These are phyloP conservation scores for Suillus lakei DNA, from an alignment of 768 basidiomycete species.

Conservation along the genomic window DNA sequence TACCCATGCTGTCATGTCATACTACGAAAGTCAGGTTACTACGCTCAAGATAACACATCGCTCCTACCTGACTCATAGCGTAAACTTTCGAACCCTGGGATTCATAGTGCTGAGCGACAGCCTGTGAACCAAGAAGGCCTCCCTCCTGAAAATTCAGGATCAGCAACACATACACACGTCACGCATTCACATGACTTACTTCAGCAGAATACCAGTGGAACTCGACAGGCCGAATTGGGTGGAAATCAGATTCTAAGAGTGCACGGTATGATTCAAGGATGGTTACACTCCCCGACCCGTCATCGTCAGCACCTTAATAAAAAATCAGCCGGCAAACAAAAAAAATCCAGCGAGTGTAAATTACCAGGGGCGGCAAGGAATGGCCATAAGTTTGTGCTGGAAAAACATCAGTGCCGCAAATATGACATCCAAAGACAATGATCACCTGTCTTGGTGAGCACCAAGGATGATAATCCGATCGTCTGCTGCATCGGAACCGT, in stretches of 20 bases:
- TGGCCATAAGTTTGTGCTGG: slow-evolving; percentile 77
- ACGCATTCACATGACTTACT: slow-evolving; percentile 22
- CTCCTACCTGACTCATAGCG: slow-evolving; percentile 37
- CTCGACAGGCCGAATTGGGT: slow-evolving; percentile 47
- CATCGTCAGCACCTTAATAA: slow-evolving; percentile 44
- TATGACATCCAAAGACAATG: slow-evolving; percentile 11
- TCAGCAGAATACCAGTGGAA: slow-evolving; percentile 57
- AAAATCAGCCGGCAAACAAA: neutral
- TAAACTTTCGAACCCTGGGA: slow-evolving; percentile 24
- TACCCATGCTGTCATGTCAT: slow-evolving; percentile 96
- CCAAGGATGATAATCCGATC: slow-evolving; percentile 70
- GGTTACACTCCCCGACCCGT: slow-evolving; percentile 50
- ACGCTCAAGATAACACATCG: neutral
- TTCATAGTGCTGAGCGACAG: slow-evolving; percentile 80
- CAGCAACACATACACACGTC: neutral
- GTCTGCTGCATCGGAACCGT: slow-evolving; percentile 67
- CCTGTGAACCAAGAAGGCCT: slow-evolving; percentile 88
- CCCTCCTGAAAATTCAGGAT: slow-evolving; percentile 53
- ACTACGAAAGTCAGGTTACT: slow-evolving; percentile 48
- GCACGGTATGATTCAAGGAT: slow-evolving; percentile 50
- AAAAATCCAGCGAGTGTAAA: slow-evolving; percentile 2
- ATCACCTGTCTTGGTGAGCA: slow-evolving; percentile 85
- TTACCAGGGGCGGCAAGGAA: slow-evolving; percentile 79
- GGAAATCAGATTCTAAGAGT: slow-evolving; percentile 46
- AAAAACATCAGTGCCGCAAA: slow-evolving; percentile 8